Base-by-base conservation (phyloP, 257 asterid genomes). In the Ajuga chamaepitys region DNA sequence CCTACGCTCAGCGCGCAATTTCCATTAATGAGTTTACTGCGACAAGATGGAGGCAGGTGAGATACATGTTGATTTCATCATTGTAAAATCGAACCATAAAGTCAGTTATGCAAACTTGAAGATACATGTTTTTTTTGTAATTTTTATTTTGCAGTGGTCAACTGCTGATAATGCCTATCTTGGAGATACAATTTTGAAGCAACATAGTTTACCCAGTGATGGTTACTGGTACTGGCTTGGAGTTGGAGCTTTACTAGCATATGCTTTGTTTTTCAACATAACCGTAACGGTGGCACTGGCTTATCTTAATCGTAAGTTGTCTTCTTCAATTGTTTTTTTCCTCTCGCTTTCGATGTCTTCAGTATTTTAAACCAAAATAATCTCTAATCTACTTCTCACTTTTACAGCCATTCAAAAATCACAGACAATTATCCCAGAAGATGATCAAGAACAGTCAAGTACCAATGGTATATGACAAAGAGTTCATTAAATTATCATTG, bases 171-270 rank as follows among this genome's bases (percentile, higher is more conserved):
- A 84, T 50, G 50, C 54, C 40, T 64, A 80, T 61, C 81, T 91
- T 60, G 97, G 97, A 44, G 32, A 59, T 18, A 46, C 28, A 20
- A n/a, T 86, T 77, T 83, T 91, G 75, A 61, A 47, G 38, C 84
- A 82, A 44, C 94, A 88, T 66, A 73, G 89, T 78, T 65, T 91
- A 62, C 91, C 97, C 38, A 72, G 28, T 65, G 71, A 63, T 45
- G 75, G 69, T 57, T 61, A 67, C 64, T 91, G 96, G 97, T 91
- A 86, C 73, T 88, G 97, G 97, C 60, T 91, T 45, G 96, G 97
- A 75, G 78, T 86, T 55, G 86, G 91, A 41, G 88, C 17, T 44
- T 51, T 91, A 72, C 72, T 88, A 28, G 81, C 82, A 52, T 91
- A 84, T 67, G 81, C 90, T 63, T 20, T 91, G 56, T 55, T 91